Conservation (phyloP, 257 asterid species). For the Lavandula angustifolia region DNA sequence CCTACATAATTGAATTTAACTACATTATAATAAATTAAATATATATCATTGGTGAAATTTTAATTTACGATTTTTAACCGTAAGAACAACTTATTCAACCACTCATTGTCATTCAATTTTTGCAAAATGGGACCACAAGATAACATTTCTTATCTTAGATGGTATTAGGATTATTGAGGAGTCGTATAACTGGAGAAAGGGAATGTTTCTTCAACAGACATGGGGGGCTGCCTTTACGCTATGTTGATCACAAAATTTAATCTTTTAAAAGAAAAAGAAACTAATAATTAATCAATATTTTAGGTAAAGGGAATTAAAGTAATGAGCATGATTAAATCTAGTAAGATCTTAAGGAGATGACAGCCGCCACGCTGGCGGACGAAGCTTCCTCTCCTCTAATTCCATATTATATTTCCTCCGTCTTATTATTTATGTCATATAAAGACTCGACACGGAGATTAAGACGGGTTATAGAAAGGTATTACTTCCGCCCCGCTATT, state of each 20-base stretch:
- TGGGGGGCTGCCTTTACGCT: neutral
- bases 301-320: neutral
- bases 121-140: constrained; percentile 4
- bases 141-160: neutral
- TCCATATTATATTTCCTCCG: neutral
- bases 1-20: no score
- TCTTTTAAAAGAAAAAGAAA: neutral
- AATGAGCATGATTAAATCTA: constrained; percentile 12
- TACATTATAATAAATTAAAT: no score
- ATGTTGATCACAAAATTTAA: neutral
- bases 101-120: no score
- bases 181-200: constrained; percentile 7
- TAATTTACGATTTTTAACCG: no score
- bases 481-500: no score
- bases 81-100: no score
- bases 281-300: neutral
- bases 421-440: no score
- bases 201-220: constrained; percentile 31
- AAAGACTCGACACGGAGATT: no score
- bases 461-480: no score
- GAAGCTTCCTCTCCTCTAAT: constrained; percentile 29
- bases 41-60: no score
- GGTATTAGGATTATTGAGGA: neutral
- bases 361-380: constrained; percentile 35
- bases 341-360: neutral